These are phyloP conservation scores for Poronia punctata DNA, from an alignment of 495 filamentous ascomycete species.

Conservation along the genomic window DNA sequence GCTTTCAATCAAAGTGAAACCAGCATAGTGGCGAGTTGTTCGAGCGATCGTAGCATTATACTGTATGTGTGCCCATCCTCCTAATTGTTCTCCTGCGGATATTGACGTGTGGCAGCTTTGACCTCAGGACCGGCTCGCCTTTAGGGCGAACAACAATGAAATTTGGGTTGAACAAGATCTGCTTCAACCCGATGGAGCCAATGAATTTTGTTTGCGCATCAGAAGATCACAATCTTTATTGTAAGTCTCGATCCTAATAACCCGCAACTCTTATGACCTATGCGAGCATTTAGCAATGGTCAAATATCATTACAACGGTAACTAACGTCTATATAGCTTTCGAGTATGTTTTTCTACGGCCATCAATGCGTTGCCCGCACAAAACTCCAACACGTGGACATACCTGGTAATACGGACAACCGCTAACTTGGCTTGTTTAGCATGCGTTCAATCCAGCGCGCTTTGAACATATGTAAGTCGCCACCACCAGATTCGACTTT, in stretches of 20 bases:
- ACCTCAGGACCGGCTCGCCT: conserved; percentile 80
- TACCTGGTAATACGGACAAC: too few relatives aligned
- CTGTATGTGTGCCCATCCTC: conserved; percentile 34
- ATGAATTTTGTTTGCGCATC: conserved; percentile 84
- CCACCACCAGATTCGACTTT: background rate
- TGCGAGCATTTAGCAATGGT: background rate
- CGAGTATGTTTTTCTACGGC: conserved; percentile 4
- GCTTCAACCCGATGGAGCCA: conserved; percentile 95
- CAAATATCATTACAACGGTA: background rate
- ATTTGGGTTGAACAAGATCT: conserved; percentile 74
- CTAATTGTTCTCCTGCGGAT: background rate
- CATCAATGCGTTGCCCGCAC: too few relatives aligned
- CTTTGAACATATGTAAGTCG: conserved; percentile 10
- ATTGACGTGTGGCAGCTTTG: conserved; percentile 25
- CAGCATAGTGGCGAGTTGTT: conserved; percentile 74
- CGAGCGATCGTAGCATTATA: conserved; percentile 77
- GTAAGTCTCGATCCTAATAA: conserved; percentile 3
- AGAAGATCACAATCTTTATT: conserved; percentile 52
- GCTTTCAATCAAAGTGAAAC: conserved; percentile 94
- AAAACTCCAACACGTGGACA: too few relatives aligned
- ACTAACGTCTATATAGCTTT: conserved; percentile 7
- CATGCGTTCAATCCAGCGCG: conserved; percentile 16
- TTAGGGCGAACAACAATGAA: conserved; percentile 71
- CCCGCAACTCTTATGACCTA: background rate
- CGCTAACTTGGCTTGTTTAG: conserved; percentile 43